Percentiles rank a stretch among this genome's conserved stretches.
Conservation (phyloP, 75 land plant genomes). For the Larix kaempferi region DNA sequence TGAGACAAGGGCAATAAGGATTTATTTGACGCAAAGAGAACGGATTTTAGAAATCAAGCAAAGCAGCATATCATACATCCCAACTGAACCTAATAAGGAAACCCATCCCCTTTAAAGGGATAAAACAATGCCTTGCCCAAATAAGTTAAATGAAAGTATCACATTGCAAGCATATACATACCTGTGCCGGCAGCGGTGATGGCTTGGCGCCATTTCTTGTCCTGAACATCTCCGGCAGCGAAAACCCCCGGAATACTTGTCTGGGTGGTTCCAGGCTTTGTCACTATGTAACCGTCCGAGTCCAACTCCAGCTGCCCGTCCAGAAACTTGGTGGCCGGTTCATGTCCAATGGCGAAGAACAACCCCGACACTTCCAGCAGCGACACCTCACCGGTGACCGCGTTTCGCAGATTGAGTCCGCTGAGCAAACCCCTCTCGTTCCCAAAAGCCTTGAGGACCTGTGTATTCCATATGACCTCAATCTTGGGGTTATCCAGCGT, state of each 20-base stretch:
- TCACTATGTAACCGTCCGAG: conserved; percentile 77
- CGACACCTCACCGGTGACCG: conserved; percentile 46
- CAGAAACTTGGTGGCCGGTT: conserved; percentile 93
- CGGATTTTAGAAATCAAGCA: too few species aligned
- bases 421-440: conserved; percentile 37
- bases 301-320: conserved; percentile 79
- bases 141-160: too few species aligned
- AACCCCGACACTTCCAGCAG: conserved; percentile 75
- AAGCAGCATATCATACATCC: too few species aligned
- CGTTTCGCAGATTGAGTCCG: conserved; percentile 71
- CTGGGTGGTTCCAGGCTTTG: conserved; percentile 86
- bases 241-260: conserved; percentile 81
- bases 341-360: conserved; percentile 98
- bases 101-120: too few species aligned
- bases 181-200: conserved; percentile 97
- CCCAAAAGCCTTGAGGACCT: conserved; percentile 69
- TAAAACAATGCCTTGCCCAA: too few species aligned
- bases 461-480: conserved; percentile 78
- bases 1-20: too few species aligned
- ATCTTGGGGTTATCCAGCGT: conserved; percentile 83
- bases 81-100: too few species aligned
- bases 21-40: too few species aligned
- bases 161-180: conserved; percentile 4
- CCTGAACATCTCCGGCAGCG: conserved; percentile 99
- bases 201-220: conserved; percentile 95